Base-by-base conservation (phyloP, 73 alveolate genomes). In the Paramecium caudatum region DNA sequence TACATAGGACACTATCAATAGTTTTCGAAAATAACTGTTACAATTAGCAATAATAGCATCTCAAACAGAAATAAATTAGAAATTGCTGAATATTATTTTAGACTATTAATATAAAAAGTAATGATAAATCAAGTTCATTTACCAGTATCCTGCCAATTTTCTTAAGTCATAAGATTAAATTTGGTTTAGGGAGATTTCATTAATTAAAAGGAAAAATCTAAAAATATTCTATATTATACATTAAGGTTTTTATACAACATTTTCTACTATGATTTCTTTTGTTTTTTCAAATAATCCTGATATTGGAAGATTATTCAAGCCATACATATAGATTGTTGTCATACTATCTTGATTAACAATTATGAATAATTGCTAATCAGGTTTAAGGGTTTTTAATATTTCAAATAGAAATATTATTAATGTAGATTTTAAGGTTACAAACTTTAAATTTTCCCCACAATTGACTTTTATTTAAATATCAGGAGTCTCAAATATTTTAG, bases 61-160 rank as follows among this genome's bases (percentile, higher is more conserved):
- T 55, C 46, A 55, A 55, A 0, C 1, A 27, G 80, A 55, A 27
- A 55, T 55, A 10, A 55, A 55, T 55, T 55, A 55, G 30, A 55
- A 55, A 55, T 55, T 55, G 30, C 80, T 55, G 9, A 55, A 23
- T 55, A 55, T 55, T 23, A 55, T 55, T 55, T 55, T 55, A 55
- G 80, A 55, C 30, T 55, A 27, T 55, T 27, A 55, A 55, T 43
- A 55, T 55, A 21, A 23, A 21, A 55, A 23, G 23, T 55, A 3
- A 55, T 7, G 30, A 0, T 10, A 55, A 55, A 27, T 9, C 23
- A 55, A 23, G 23, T 27, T 55, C 30, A 55, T 55, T 43, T 27
- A 55, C 23, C 46, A 19, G 30, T 21, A 55, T 27, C 23, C 30
- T 55, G 46, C 13, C 30, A 21, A 27, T 55, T 55, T 23, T 23